Percentiles rank a stretch among this genome's conserved stretches.
These are phyloP conservation scores for Phaeomoniella chlamydospora DNA, from an alignment of 2,329 filamentous ascomycete species.

Conservation along the genomic window DNA sequence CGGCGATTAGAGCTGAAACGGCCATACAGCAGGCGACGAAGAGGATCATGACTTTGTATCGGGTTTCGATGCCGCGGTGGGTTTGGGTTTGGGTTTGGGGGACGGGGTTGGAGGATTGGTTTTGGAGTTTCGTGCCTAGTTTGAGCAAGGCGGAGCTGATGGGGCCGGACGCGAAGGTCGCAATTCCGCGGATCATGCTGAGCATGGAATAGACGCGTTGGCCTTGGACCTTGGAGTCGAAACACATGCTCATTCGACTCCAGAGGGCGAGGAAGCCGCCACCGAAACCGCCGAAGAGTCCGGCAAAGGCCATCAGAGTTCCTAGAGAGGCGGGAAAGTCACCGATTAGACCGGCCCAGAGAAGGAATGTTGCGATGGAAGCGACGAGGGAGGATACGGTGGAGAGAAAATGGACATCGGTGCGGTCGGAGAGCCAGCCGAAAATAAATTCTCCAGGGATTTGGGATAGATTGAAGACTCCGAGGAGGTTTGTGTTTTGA, in stretches of 20 bases:
- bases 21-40: no score
- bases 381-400: slow-evolving; percentile 18
- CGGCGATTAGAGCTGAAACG: no score
- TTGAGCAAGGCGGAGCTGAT: not conserved
- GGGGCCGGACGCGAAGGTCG: not conserved
- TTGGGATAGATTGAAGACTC: slow-evolving; percentile 7
- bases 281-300: not conserved
- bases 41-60: no score
- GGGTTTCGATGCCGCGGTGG: no score
- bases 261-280: not conserved
- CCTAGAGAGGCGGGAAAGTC: slow-evolving; percentile 11
- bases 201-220: not conserved
- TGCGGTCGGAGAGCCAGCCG: slow-evolving; percentile 15
- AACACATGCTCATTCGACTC: not conserved
- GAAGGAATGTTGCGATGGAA: slow-evolving; percentile 18
- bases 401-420: slow-evolving; percentile 18
- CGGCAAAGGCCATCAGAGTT: not conserved
- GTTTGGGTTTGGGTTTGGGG: no score
- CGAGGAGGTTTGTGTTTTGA: slow-evolving; percentile 3
- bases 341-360: slow-evolving; percentile 27
- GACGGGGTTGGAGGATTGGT: no score
- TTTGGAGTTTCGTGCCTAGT: no score
- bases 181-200: not conserved
- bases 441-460: slow-evolving; percentile 4
- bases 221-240: not conserved